Conservation (phyloP, 441 rosid species). For the Raphanus hybrid region DNA sequence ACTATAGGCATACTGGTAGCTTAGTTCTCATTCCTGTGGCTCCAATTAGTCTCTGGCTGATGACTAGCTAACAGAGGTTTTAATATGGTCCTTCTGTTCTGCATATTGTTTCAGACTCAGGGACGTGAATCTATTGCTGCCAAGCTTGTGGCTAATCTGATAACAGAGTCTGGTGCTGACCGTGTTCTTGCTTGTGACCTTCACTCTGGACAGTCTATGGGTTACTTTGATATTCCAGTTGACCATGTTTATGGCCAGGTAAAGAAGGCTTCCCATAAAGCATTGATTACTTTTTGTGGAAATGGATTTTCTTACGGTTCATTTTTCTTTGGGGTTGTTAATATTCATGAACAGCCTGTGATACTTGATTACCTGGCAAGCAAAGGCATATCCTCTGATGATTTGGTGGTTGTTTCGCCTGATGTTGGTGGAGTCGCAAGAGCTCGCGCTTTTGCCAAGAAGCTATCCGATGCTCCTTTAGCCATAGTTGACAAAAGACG, state of each 20-base stretch:
- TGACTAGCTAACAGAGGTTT: constrained; percentile 13
- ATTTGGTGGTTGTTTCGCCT: constrained; percentile 95
- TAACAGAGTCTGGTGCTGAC: constrained; percentile 86
- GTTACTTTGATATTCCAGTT: constrained; percentile 95
- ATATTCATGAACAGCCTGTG: constrained; percentile 71
- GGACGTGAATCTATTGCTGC: constrained; percentile 98
- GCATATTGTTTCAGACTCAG: constrained; percentile 65
- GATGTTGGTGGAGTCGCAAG: constrained; percentile 99
- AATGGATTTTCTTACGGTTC: constrained; percentile 8
- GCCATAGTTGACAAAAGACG: constrained; percentile 98
- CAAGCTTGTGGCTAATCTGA: constrained; percentile 47
- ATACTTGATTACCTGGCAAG: constrained; percentile 97
- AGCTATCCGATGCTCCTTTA: constrained; percentile 91
- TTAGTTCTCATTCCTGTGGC: constrained; percentile 7
- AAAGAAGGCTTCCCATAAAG: constrained; percentile 6
- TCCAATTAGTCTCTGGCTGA: too few relatives aligned
- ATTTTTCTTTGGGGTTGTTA: background rate
- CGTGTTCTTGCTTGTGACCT: constrained; percentile 98
- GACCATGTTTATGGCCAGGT: constrained; percentile 98
- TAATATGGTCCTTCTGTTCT: background rate
- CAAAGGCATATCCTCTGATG: constrained; percentile 77
- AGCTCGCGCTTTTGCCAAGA: constrained; percentile 96
- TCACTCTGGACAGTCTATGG: constrained; percentile 99
- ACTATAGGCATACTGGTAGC: background rate
- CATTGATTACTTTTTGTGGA: background rate